These are phyloP conservation scores for Pisolithus thermaeus DNA, from an alignment of 1,284 basidiomycete genomes.

Conservation along the genomic window DNA sequence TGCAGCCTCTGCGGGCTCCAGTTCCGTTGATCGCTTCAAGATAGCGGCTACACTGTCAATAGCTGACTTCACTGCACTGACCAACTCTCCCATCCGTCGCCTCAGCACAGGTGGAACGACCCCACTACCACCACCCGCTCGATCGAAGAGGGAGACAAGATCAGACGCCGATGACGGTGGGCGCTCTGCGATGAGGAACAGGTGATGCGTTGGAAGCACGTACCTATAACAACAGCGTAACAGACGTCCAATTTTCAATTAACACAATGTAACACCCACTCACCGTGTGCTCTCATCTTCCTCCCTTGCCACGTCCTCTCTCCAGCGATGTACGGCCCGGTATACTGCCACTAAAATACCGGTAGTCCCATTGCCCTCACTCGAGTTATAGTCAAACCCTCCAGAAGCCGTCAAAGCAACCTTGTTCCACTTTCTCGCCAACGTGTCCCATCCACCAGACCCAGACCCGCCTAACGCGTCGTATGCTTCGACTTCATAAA, in stretches of 20 bases:
- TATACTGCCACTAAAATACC: conserved; percentile 77
- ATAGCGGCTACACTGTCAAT: conserved; percentile 20
- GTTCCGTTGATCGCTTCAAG: background rate
- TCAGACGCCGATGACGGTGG: conserved; percentile 57
- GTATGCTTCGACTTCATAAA: conserved; percentile 65
- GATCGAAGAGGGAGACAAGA: conserved; percentile 49
- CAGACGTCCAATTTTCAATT: background rate
- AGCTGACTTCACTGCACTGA: conserved; percentile 52
- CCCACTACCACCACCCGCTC: conserved; percentile 11
- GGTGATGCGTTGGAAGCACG: conserved; percentile 65
- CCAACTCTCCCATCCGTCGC: conserved; percentile 54
- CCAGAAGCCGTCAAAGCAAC: conserved; percentile 38
- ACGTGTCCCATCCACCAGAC: conserved; percentile 66
- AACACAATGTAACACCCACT: conserved; percentile 19
- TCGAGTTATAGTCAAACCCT: conserved; percentile 37
- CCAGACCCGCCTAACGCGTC: conserved; percentile 63
- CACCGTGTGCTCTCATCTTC: conserved; percentile 87
- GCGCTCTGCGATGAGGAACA: conserved; percentile 65
- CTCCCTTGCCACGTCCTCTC: conserved; percentile 74
- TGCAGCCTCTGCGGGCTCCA: background rate
- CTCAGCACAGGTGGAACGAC: conserved; percentile 57
- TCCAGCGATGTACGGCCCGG: conserved; percentile 76
- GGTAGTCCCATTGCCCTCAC: conserved; percentile 65
- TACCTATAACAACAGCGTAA: conserved; percentile 39
- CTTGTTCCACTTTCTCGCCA: conserved; percentile 81